phyloP scores from a whole-genome alignment of 73 alveolate genomes.

The Stentor roeselii region DNA sequence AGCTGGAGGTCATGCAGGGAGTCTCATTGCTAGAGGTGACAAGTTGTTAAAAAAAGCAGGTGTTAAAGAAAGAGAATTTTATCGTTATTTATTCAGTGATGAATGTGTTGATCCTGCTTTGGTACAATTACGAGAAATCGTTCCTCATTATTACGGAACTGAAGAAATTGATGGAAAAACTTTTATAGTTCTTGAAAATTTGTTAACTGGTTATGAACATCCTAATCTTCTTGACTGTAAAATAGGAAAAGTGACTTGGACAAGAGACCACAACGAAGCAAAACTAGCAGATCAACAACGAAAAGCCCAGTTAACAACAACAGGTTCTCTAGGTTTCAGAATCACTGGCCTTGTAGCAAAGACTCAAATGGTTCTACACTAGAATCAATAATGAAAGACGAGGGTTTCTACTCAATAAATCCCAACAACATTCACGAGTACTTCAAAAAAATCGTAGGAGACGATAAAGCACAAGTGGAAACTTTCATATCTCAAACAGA shows the following conservation, averaged over 20 bases:
- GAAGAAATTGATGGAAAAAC: background rate
- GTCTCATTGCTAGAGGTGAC: background rate
- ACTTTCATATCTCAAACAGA: background rate
- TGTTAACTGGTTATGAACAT: background rate
- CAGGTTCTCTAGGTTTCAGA: slow-evolving; percentile 27
- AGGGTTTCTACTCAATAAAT: background rate
- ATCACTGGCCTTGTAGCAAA: slow-evolving; percentile 9
- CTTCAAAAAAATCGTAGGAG: background rate
- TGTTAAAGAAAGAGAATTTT: background rate
- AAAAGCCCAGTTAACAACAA: slow-evolving; percentile 8
- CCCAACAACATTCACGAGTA: background rate
- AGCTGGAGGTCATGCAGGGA: slow-evolving; percentile 12
- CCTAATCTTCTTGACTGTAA: slow-evolving; percentile 21
- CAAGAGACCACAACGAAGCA: slow-evolving; percentile 8
- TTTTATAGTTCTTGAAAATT: slow-evolving; percentile 11
- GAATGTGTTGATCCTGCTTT: background rate
- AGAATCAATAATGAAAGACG: background rate
- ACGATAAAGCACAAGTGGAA: background rate
- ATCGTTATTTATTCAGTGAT: background rate
- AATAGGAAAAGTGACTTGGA: slow-evolving; percentile 12
- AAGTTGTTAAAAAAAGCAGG: background rate
- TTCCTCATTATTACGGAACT: background rate
- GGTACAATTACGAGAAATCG: background rate
- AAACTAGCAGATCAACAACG: background rate
- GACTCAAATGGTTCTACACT: background rate